phyloP scores from a whole-genome alignment of 2,329 filamentous ascomycete species.

The Tolypocladium tundrense region DNA sequence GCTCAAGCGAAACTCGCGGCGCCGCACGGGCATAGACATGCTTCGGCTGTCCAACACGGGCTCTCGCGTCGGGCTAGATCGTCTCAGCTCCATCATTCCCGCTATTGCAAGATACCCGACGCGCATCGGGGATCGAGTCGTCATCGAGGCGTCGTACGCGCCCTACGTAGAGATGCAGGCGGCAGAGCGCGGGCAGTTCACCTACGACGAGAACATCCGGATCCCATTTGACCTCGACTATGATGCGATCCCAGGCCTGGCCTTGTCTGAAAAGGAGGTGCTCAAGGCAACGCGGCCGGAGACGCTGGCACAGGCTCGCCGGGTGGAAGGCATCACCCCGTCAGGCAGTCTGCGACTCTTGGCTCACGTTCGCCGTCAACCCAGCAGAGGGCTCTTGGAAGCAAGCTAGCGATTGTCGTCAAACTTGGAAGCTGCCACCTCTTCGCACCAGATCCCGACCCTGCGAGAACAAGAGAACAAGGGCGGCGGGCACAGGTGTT shows the following conservation, averaged over 20 bases:
- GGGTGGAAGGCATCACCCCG: slow-evolving; percentile 71
- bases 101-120: slow-evolving; percentile 42
- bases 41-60: slow-evolving; percentile 56
- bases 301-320: slow-evolving; percentile 76
- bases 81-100: slow-evolving; percentile 48
- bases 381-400: not conserved
- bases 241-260: slow-evolving; percentile 59
- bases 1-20: slow-evolving; percentile 54
- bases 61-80: slow-evolving; percentile 30
- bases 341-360: slow-evolving; percentile 51
- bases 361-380: slow-evolving; percentile 40
- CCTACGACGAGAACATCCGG: slow-evolving; percentile 64
- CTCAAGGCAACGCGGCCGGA: slow-evolving; percentile 66
- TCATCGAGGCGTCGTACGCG: slow-evolving; percentile 75
- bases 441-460: not conserved
- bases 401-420: not conserved
- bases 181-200: slow-evolving; percentile 54
- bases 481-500: not conserved
- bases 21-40: slow-evolving; percentile 68
- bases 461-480: not conserved
- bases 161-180: slow-evolving; percentile 73
- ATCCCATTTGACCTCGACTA: slow-evolving; percentile 74
- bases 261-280: slow-evolving; percentile 65
- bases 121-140: slow-evolving; percentile 57
- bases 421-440: not conserved